Evolutionary conservation across 331 rosid species (phyloP), one percentile per base, ranked within the genome.

Genomic region (Rhamnella rubrinervis): DNA sequence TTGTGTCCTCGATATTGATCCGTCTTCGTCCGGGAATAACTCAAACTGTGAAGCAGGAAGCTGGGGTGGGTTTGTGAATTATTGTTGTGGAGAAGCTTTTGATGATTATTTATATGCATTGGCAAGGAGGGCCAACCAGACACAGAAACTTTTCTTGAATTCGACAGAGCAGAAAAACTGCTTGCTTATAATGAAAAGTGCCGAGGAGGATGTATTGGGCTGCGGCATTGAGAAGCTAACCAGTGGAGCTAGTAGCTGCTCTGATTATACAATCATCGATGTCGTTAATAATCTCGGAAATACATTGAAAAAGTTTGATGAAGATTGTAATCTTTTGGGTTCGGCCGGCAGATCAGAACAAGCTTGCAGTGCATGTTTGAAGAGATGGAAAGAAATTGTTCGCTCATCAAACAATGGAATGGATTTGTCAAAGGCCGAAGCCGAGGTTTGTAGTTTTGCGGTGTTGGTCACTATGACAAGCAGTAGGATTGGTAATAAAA

Each of bases 151-250:
- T 38, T 83, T 76, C 75, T 66, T 86, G 65, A 79, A 66, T 71
- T 50, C 80, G 17, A 75, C 83, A 40, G 87, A 83, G 51, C 90
- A 86, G 65, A 67, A 64, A 28, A 62, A 31, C 21, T 86, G 87
- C 67, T 56, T 75, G 2, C 51, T 78, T 49, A 49, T 66, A n/a
- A 70, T 75, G 68, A 31, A 75, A 67, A 52, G 21, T 51, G 37
- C 40, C 4, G 58, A 70, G 39, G 55, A 31, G 55, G 80, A 81
- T 18, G 60, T 67, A 37, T 67, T 35, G 9, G 62, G 67, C 53
- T 84, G 88, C 73, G 86, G 83, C n/a, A 68, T 89, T n/a, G 78
- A 86, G 65, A 83, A 82, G 77, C 75, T 84, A 49, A 81, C 83
- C 4, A 66, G 81, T 65, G 92, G 85, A 70, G 53, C 41, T 6